These are phyloP conservation scores for Fomes fomentarius DNA, from an alignment of 1,284 basidiomycete genomes.

Conservation along the genomic window DNA sequence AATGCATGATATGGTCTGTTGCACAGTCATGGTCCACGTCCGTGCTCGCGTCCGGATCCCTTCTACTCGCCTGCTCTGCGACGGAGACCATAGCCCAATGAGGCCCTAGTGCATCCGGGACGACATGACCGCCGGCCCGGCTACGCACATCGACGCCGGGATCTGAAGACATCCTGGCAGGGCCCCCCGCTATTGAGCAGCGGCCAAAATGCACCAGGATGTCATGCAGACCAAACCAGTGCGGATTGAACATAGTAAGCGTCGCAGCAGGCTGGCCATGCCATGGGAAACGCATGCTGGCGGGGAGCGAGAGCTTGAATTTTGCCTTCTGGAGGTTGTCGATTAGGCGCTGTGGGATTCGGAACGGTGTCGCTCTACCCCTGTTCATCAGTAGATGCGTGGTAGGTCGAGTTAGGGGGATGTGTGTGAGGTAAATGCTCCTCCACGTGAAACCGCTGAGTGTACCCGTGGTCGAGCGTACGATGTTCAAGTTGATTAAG, in stretches of 20 bases:
- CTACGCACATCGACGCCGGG: too few relatives aligned
- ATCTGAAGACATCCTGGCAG: too few relatives aligned
- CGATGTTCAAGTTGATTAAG: not conserved
- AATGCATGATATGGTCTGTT: not conserved
- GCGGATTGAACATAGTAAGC: not conserved
- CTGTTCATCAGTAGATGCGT: not conserved
- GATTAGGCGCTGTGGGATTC: not conserved
- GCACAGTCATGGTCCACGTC: not conserved
- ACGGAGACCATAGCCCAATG: too few relatives aligned
- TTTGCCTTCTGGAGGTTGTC: not conserved
- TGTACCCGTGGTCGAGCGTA: too few relatives aligned
- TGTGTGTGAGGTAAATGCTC: not conserved
- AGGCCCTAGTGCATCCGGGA: too few relatives aligned
- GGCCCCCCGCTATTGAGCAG: not conserved
- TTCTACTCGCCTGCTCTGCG: too few relatives aligned
- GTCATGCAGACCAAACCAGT: not conserved
- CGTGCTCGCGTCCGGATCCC: too few relatives aligned
- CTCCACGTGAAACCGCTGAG: not conserved
- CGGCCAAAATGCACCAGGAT: not conserved
- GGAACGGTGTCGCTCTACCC: not conserved
- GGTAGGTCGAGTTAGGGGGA: not conserved
- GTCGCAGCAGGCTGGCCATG: not conserved
- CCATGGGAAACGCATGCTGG: not conserved
- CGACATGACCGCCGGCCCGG: too few relatives aligned
- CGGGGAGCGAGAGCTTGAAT: not conserved